phyloP scores from a whole-genome alignment of 1,284 basidiomycete species.

The Moesziomyces antarcticus region DNA sequence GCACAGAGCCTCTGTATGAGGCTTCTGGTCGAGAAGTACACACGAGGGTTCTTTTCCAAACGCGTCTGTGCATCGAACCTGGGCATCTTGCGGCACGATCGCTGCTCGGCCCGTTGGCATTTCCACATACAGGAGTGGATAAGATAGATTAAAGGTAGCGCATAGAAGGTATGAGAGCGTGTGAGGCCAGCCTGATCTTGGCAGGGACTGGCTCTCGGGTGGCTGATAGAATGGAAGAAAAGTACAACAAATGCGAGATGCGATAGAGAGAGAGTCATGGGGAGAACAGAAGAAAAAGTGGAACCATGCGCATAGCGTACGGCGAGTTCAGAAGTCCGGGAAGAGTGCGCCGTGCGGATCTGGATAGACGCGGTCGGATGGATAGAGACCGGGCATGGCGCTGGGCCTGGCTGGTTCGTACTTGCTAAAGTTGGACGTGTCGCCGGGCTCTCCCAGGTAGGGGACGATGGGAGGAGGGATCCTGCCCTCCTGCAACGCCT shows the following conservation, averaged over 20 bases:
- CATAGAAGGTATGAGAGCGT: background rate
- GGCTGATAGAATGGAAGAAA: background rate
- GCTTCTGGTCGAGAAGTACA: too few species aligned
- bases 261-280: conserved; percentile 3
- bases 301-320: background rate
- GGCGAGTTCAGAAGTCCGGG: conserved; percentile 19
- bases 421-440: conserved; percentile 68
- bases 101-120: too few species aligned
- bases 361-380: conserved; percentile 7
- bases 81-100: too few species aligned
- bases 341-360: conserved; percentile 32
- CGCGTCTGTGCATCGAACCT: too few species aligned
- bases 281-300: conserved; percentile 1
- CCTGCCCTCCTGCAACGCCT: conserved; percentile 63
- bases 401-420: conserved; percentile 39
- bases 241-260: conserved; percentile 8
- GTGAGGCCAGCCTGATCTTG: background rate
- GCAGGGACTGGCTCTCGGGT: background rate
- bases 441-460: conserved; percentile 73
- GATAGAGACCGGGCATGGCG: conserved; percentile 32
- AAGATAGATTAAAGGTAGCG: background rate
- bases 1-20: too few species aligned
- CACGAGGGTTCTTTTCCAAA: too few species aligned
- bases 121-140: background rate
- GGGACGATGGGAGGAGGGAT: conserved; percentile 71